These are phyloP conservation scores for Graphilbum fragrans DNA, from an alignment of 2,329 filamentous ascomycete species.

Conservation along the genomic window DNA sequence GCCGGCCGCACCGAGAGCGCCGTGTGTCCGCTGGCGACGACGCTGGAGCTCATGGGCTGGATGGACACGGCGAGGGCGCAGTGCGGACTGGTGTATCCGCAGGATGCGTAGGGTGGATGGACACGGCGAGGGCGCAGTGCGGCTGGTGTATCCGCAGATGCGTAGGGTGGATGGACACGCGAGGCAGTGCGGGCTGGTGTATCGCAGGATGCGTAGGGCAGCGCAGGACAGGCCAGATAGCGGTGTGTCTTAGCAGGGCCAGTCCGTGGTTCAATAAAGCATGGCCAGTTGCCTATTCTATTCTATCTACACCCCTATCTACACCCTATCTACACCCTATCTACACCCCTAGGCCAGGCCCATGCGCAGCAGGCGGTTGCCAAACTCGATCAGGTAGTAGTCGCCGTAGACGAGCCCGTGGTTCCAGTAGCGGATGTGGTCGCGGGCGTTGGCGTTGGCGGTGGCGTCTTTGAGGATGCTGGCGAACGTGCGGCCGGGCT, in stretches of 20 bases:
- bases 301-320: too few relatives aligned
- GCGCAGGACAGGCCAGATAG: too few relatives aligned
- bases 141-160: slow-evolving; percentile 1
- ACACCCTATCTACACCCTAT: too few relatives aligned
- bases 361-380: slow-evolving; percentile 27
- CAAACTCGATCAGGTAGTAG: slow-evolving; percentile 31
- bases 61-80: slow-evolving; percentile 28
- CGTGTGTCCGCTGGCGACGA: slow-evolving; percentile 31
- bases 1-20: slow-evolving; percentile 23
- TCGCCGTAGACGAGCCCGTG: slow-evolving; percentile 31
- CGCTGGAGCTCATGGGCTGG: slow-evolving; percentile 29
- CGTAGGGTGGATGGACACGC: slow-evolving; percentile 27
- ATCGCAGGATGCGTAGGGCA: too few relatives aligned
- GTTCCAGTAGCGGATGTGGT: slow-evolving; percentile 13
- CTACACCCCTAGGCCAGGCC: slow-evolving; percentile 13
- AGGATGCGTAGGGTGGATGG: slow-evolving; percentile 20
- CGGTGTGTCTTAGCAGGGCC: too few relatives aligned
- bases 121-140: slow-evolving; percentile 21
- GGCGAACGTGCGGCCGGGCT: slow-evolving; percentile 12
- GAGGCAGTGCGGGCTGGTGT: too few relatives aligned
- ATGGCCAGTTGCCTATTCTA: too few relatives aligned
- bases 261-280: too few relatives aligned
- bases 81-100: background rate
- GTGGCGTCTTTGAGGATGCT: slow-evolving; percentile 17
- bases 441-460: slow-evolving; percentile 17